Conservation (phyloP, 2,329 filamentous ascomycete genomes). For the Monosporascus sp. region DNA sequence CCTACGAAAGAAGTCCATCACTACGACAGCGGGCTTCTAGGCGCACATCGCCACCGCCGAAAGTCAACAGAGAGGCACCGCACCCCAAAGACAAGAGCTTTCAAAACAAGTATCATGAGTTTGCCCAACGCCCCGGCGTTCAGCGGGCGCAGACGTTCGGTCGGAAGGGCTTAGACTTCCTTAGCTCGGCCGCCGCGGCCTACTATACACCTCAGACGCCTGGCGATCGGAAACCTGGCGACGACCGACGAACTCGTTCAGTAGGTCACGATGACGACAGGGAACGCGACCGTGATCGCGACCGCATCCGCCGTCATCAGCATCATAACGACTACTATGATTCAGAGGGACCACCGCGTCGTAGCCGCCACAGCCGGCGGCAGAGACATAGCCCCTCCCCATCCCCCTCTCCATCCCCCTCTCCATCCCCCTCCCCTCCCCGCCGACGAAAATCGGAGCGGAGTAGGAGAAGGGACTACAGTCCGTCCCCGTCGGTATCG, state of each 20-base stretch:
- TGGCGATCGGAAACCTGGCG: slow-evolving; percentile 11
- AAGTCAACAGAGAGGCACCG: slow-evolving; percentile 3
- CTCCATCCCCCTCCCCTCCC: slow-evolving; percentile 14
- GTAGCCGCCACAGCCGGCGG: slow-evolving; percentile 12
- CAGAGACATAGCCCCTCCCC: slow-evolving; percentile 18
- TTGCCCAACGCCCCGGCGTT: slow-evolving; percentile 17
- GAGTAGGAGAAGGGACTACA: slow-evolving; percentile 10
- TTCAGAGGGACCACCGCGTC: slow-evolving; percentile 5
- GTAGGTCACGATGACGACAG: slow-evolving; percentile 12
- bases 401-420: slow-evolving; percentile 17
- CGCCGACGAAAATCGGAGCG: slow-evolving; percentile 7
- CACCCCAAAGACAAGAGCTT: slow-evolving; percentile 7
- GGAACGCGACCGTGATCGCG: slow-evolving; percentile 4
- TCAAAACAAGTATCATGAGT: slow-evolving; percentile 9
- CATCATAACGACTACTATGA: slow-evolving; percentile 2
- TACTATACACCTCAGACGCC: slow-evolving; percentile 22
- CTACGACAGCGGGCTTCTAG: slow-evolving; percentile 7
- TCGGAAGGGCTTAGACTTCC: slow-evolving; percentile 19
- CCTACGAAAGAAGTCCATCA: slow-evolving; percentile 5
- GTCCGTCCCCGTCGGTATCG: slow-evolving; percentile 3
- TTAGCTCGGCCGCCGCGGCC: slow-evolving; percentile 23
- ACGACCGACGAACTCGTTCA: slow-evolving; percentile 10
- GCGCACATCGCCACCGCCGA: slow-evolving; percentile 6
- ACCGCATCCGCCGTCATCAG: not conserved
- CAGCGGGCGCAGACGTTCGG: slow-evolving; percentile 20